Conservation (phyloP, 371 early-diverging fungal genomes). For the Mycotypha africana region DNA sequence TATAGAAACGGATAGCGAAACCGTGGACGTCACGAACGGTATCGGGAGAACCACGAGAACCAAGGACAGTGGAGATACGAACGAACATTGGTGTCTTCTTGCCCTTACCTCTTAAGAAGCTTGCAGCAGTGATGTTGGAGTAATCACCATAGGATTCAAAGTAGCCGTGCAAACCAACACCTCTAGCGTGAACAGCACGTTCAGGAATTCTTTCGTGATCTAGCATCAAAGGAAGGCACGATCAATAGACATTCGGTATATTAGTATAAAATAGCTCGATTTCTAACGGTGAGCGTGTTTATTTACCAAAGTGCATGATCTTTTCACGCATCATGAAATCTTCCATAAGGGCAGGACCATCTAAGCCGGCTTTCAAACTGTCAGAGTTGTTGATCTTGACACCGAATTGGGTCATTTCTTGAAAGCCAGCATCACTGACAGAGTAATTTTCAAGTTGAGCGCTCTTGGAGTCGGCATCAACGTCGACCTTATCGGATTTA, state of each 20-base stretch:
- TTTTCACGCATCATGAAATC: conserved; percentile 47
- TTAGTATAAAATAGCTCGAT: too few species aligned
- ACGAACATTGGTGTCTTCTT: conserved; percentile 51
- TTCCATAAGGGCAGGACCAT: conserved; percentile 46
- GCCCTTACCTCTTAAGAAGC: conserved; percentile 25
- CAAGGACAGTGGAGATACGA: conserved; percentile 52
- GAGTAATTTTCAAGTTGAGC: conserved; percentile 8
- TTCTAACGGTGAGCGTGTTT: too few species aligned
- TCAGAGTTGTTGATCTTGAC: conserved; percentile 22
- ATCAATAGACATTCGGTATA: too few species aligned
- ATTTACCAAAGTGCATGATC: conserved; percentile 50
- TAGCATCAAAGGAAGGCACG: too few species aligned
- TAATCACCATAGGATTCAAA: conserved; percentile 40
- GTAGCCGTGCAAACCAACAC: conserved; percentile 51
- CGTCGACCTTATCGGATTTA: neutral
- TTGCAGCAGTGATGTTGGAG: conserved; percentile 40
- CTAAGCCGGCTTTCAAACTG: conserved; percentile 32
- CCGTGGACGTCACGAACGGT: conserved; percentile 55
- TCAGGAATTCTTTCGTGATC: conserved; percentile 51
- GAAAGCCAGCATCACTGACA: conserved; percentile 14
- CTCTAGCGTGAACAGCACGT: conserved; percentile 51
- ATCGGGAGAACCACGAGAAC: conserved; percentile 45
- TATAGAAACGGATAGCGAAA: conserved; percentile 56
- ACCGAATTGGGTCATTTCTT: conserved; percentile 23
- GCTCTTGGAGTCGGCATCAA: conserved; percentile 4